These are phyloP conservation scores for Cordyceps fumosorosea DNA, from an alignment of 2,329 filamentous ascomycete genomes.

Conservation along the genomic window DNA sequence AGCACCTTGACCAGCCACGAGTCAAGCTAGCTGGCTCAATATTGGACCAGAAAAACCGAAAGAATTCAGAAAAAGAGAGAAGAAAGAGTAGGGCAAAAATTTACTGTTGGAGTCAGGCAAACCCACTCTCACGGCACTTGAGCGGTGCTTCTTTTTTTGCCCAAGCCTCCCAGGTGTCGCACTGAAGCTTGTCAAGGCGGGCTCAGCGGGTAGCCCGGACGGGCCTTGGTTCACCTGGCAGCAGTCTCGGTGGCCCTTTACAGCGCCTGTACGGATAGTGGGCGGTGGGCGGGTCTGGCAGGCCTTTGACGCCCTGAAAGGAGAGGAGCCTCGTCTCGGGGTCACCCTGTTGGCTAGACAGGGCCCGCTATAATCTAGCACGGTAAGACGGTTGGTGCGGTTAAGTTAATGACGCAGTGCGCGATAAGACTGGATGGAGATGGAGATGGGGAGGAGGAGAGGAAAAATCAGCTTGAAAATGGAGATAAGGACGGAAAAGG, in stretches of 20 bases:
- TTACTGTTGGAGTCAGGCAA: neutral
- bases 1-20: neutral
- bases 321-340: neutral
- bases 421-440: conserved; percentile 1
- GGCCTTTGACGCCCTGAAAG: neutral
- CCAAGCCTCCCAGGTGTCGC: neutral
- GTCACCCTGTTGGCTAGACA: conserved; percentile 1
- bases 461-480: neutral
- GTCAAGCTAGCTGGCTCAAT: neutral
- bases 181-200: neutral
- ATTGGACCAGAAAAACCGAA: neutral
- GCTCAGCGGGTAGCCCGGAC: neutral
- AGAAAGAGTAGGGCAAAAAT: neutral
- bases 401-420: conserved; percentile 6
- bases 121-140: neutral
- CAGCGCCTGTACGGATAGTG: neutral
- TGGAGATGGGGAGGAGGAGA: neutral
- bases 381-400: neutral
- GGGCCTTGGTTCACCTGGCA: no score
- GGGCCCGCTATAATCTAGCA: conserved; percentile 1
- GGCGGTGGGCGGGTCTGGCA: neutral
- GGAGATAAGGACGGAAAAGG: neutral
- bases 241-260: neutral
- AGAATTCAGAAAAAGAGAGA: neutral
- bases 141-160: neutral